phyloP scores from a whole-genome alignment of 192 early-diverging fungal genomes.

The Radiomyces spectabilis region DNA sequence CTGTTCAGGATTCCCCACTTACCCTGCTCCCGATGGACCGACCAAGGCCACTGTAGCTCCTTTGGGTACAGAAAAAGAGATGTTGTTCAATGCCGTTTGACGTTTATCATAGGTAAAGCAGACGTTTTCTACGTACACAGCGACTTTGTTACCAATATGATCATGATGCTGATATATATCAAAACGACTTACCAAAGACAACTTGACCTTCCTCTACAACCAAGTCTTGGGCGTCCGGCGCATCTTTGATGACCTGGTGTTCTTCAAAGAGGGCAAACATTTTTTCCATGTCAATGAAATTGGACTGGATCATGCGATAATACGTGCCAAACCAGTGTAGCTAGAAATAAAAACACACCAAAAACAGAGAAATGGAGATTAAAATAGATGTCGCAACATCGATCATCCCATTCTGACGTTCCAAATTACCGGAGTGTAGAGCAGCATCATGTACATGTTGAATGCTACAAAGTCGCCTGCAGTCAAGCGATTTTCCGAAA shows the following conservation, averaged over 20 bases:
- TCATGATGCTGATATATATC: neutral
- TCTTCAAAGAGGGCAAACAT: constrained; percentile 81
- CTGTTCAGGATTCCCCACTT: neutral
- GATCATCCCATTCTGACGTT: no score
- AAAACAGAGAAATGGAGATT: neutral
- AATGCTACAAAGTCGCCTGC: constrained; percentile 86
- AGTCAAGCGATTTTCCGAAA: constrained; percentile 57
- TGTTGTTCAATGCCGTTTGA: constrained; percentile 59
- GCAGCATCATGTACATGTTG: constrained; percentile 81
- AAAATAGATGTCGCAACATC: neutral
- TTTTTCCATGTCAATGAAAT: constrained; percentile 95
- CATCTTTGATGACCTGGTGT: constrained; percentile 52
- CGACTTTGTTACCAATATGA: no score
- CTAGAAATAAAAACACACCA: constrained; percentile 3
- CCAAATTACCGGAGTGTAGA: constrained; percentile 72
- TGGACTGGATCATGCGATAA: constrained; percentile 90
- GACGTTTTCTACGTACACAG: constrained; percentile 63
- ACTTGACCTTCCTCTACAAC: constrained; percentile 50
- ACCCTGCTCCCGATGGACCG: constrained; percentile 65
- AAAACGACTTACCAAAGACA: constrained; percentile 32
- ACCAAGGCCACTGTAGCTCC: constrained; percentile 73
- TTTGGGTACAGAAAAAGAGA: constrained; percentile 62
- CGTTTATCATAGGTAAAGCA: constrained; percentile 61
- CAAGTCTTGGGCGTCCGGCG: constrained; percentile 48
- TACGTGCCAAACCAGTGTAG: constrained; percentile 88